Percentiles rank a stretch among this genome's conserved stretches.
Conservation (phyloP, 805 yeast genomes). For the Torulaspora maleeae region DNA sequence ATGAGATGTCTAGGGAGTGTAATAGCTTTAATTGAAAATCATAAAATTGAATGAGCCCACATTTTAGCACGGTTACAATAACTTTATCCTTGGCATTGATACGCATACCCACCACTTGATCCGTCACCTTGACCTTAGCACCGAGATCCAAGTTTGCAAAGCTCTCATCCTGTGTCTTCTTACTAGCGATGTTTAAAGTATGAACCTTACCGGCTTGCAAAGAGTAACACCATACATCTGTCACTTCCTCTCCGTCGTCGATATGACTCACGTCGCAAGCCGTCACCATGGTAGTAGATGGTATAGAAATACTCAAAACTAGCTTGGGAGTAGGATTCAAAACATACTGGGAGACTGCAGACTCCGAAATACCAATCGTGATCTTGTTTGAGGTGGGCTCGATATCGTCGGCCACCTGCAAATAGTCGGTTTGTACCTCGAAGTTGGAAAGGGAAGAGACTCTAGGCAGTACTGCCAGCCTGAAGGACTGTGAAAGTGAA, state of each 20-base stretch:
- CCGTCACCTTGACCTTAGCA: slow-evolving; percentile 16
- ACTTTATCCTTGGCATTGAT: slow-evolving; percentile 16
- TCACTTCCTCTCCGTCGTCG: slow-evolving; percentile 9
- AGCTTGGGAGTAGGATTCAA: slow-evolving; percentile 37
- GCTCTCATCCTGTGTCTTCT: slow-evolving; percentile 13
- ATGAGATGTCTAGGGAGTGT: slow-evolving; percentile 22
- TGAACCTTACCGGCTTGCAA: slow-evolving; percentile 21
- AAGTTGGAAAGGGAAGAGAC: slow-evolving; percentile 28
- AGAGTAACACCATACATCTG: slow-evolving; percentile 29
- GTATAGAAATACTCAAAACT: slow-evolving; percentile 32
- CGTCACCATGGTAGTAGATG: slow-evolving; percentile 34
- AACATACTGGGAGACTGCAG: slow-evolving; percentile 34
- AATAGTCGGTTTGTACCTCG: slow-evolving; percentile 21
- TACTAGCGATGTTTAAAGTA: slow-evolving; percentile 19
- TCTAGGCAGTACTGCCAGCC: slow-evolving; percentile 34
- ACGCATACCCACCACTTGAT: slow-evolving; percentile 19
- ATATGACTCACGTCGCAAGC: slow-evolving; percentile 26
- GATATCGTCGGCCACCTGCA: slow-evolving; percentile 27
- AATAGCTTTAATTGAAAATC: slow-evolving; percentile 25
- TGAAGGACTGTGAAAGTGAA: slow-evolving; percentile 35
- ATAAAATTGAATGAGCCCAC: slow-evolving; percentile 31
- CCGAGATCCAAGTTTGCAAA: slow-evolving; percentile 17
- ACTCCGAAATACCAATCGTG: slow-evolving; percentile 35
- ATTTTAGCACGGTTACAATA: slow-evolving; percentile 26
- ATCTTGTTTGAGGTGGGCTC: slow-evolving; percentile 27